Evolutionary conservation across 352 stramenopile species (phyloP).

Genomic region (Phytophthora cajani): DNA sequence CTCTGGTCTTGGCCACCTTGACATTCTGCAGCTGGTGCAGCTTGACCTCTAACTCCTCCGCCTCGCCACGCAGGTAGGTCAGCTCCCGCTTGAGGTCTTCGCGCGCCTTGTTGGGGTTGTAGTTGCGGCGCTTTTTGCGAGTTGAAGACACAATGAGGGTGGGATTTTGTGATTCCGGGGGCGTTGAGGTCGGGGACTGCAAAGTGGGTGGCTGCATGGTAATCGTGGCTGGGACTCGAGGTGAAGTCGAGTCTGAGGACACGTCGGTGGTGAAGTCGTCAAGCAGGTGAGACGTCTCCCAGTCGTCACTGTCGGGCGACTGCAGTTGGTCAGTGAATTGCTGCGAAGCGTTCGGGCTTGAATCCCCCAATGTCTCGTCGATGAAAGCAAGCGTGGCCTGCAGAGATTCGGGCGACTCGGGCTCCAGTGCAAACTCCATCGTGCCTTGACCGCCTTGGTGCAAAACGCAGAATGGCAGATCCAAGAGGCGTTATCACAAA

Average conservation of each 20-base stretch:
- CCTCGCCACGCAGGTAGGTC: slow-evolving; percentile 26
- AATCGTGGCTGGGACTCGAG: not conserved
- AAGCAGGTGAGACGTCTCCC: slow-evolving; percentile 13
- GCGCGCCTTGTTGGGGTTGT: slow-evolving; percentile 40
- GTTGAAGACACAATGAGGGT: not conserved
- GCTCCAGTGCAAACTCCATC: slow-evolving; percentile 23
- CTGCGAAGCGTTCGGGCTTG: not conserved
- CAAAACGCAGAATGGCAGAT: slow-evolving; percentile 14
- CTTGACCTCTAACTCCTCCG: slow-evolving; percentile 26
- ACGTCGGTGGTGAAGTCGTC: slow-evolving; percentile 22
- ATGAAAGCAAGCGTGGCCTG: slow-evolving; percentile 28
- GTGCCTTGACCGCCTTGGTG: not conserved
- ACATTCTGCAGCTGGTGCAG: slow-evolving; percentile 23
- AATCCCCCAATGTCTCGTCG: slow-evolving; percentile 17
- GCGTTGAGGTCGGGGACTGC: not conserved
- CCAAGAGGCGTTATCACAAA: not conserved
- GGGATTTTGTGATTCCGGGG: too few relatives aligned
- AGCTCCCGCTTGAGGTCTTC: slow-evolving; percentile 34
- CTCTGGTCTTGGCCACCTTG: slow-evolving; percentile 17
- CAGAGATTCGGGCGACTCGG: slow-evolving; percentile 25
- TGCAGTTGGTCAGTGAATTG: not conserved
- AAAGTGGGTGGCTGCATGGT: not conserved
- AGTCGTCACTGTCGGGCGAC: slow-evolving; percentile 8
- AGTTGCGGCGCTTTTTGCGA: slow-evolving; percentile 22
- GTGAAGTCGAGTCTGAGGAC: slow-evolving; percentile 8